Percentiles rank a stretch among this genome's conserved stretches.
Conservation (phyloP, 805 yeast genomes). For the Candida insectalens region DNA sequence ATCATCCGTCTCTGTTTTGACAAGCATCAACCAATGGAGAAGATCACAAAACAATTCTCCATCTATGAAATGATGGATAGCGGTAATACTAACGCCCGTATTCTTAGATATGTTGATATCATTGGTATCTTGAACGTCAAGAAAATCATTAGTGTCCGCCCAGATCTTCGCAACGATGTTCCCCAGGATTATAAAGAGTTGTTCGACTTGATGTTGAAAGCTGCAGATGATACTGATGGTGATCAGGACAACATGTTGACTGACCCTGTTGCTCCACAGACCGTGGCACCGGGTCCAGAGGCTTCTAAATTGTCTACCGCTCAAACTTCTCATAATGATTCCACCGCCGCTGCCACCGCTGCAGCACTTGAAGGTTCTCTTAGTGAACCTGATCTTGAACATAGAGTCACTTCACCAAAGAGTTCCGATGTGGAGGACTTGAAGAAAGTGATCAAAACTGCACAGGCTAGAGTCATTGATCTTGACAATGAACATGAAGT, state of each 20-base stretch:
- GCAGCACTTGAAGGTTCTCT: too few species aligned
- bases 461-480: constrained; percentile 2
- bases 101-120: constrained; percentile 35
- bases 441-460: background rate
- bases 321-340: too few species aligned
- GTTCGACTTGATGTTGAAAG: constrained; percentile 8
- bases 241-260: background rate
- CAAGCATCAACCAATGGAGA: constrained; percentile 5
- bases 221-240: background rate
- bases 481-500: constrained; percentile 6
- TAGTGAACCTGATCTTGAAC: too few species aligned
- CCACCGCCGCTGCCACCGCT: too few species aligned
- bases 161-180: constrained; percentile 14
- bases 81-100: constrained; percentile 22
- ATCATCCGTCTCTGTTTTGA: constrained; percentile 17
- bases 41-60: constrained; percentile 4
- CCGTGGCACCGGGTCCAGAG: background rate
- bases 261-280: background rate
- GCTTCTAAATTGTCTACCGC: too few species aligned
- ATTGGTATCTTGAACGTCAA: constrained; percentile 34
- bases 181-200: constrained; percentile 18
- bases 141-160: constrained; percentile 23
- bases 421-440: background rate
- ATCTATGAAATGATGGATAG: constrained; percentile 8
- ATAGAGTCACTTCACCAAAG: too few species aligned